These are phyloP conservation scores for Cytospora leucostoma DNA, from an alignment of 2,329 filamentous ascomycete species.

Conservation along the genomic window DNA sequence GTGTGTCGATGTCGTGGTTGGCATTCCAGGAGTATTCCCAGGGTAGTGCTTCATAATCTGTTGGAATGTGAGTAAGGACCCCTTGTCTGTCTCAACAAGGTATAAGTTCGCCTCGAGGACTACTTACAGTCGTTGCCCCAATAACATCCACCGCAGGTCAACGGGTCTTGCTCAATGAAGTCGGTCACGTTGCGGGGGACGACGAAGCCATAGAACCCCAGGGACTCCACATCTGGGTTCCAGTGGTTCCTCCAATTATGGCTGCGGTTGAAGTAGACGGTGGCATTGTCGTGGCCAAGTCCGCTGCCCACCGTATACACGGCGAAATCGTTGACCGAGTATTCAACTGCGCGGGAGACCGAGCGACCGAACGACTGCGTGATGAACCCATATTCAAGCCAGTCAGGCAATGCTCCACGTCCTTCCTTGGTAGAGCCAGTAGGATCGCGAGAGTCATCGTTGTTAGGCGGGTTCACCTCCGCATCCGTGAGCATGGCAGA, in stretches of 20 bases:
- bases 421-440: slow-evolving; percentile 68
- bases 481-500: slow-evolving; percentile 68
- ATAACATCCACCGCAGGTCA: slow-evolving; percentile 64
- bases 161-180: slow-evolving; percentile 57
- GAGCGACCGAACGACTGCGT: slow-evolving; percentile 62
- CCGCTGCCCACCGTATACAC: slow-evolving; percentile 66
- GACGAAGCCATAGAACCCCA: slow-evolving; percentile 66
- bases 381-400: slow-evolving; percentile 65
- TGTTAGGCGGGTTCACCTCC: slow-evolving; percentile 61
- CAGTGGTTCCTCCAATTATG: slow-evolving; percentile 73
- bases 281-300: slow-evolving; percentile 54
- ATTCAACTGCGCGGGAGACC: slow-evolving; percentile 67
- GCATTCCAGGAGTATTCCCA: slow-evolving; percentile 70
- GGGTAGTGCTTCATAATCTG: slow-evolving; percentile 58
- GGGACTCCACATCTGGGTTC: slow-evolving; percentile 58
- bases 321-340: slow-evolving; percentile 68
- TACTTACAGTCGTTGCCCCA: slow-evolving; percentile 58
- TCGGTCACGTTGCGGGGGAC: slow-evolving; percentile 57
- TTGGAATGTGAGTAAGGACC: background rate
- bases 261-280: slow-evolving; percentile 63
- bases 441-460: slow-evolving; percentile 56
- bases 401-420: slow-evolving; percentile 68
- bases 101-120: background rate
- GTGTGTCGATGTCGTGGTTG: slow-evolving; percentile 62
- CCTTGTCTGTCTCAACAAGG: background rate